These are phyloP conservation scores for Cyclotella sp. DNA, from an alignment of 108 stramenopile species.

Conservation along the genomic window DNA sequence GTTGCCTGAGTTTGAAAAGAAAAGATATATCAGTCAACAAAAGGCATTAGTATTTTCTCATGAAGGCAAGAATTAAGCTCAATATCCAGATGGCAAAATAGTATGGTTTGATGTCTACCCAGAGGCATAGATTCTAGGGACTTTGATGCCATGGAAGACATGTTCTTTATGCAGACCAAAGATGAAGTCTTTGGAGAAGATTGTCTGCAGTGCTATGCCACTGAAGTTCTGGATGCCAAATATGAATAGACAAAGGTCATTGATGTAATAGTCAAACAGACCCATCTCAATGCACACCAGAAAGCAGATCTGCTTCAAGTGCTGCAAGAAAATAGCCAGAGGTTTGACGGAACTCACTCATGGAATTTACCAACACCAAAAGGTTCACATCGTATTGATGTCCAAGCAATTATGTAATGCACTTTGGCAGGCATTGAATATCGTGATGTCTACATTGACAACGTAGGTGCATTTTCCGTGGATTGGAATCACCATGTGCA, in stretches of 20 bases:
- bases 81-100: too few relatives aligned
- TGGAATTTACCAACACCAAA: background rate
- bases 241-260: background rate
- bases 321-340: background rate
- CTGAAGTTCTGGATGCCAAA: background rate
- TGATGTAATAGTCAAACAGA: background rate
- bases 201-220: background rate
- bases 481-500: constrained; percentile 8
- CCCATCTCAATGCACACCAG: constrained; percentile 1
- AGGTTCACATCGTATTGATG: background rate
- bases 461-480: constrained; percentile 18
- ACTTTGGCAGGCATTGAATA: too few relatives aligned
- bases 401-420: too few relatives aligned
- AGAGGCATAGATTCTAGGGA: background rate
- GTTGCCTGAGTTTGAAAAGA: too few relatives aligned
- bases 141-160: background rate
- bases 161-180: background rate
- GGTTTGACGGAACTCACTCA: background rate
- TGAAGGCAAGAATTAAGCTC: too few relatives aligned
- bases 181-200: background rate
- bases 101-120: background rate
- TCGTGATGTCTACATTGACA: too few relatives aligned
- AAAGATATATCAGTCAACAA: too few relatives aligned
- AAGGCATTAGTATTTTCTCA: too few relatives aligned
- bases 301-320: background rate